Conservation (phyloP, 2,329 filamentous ascomycete species). For the Aureobasidium subglaciale region DNA sequence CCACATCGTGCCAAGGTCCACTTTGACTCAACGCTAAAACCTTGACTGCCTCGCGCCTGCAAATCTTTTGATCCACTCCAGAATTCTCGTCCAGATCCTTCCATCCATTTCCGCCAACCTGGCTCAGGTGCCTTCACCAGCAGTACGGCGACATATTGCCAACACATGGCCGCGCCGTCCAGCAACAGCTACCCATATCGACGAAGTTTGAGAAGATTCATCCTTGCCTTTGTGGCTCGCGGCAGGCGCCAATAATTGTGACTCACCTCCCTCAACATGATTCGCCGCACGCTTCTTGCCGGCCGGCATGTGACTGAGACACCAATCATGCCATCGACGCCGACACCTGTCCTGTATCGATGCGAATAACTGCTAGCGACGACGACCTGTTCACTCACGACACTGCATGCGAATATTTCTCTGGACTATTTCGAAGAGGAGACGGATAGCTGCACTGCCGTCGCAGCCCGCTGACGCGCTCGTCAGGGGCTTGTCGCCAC, state of each 20-base stretch:
- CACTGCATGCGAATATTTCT: background rate
- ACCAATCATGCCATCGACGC: constrained; percentile 3
- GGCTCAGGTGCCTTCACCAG: background rate
- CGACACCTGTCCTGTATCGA: background rate
- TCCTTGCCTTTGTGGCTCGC: background rate
- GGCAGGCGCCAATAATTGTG: constrained; percentile 3
- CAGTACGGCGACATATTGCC: background rate
- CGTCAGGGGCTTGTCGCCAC: constrained; percentile 13
- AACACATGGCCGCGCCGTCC: background rate
- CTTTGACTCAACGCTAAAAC: constrained; percentile 9
- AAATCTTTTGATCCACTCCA: constrained; percentile 8
- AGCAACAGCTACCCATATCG: background rate
- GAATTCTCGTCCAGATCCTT: constrained; percentile 1
- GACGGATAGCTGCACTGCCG: background rate
- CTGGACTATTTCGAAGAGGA: background rate
- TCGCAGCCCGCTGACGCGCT: constrained; percentile 5
- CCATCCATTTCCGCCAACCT: constrained; percentile 10
- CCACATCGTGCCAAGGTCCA: background rate
- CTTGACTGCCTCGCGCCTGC: constrained; percentile 10
- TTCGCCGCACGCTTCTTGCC: constrained; percentile 11
- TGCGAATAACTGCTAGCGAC: background rate
- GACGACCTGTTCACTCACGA: background rate
- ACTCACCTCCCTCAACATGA: constrained; percentile 5
- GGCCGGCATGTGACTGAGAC: constrained; percentile 10
- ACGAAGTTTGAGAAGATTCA: background rate